Conservation (phyloP, 805 yeast genomes). For the Clavispora vitiphila region DNA sequence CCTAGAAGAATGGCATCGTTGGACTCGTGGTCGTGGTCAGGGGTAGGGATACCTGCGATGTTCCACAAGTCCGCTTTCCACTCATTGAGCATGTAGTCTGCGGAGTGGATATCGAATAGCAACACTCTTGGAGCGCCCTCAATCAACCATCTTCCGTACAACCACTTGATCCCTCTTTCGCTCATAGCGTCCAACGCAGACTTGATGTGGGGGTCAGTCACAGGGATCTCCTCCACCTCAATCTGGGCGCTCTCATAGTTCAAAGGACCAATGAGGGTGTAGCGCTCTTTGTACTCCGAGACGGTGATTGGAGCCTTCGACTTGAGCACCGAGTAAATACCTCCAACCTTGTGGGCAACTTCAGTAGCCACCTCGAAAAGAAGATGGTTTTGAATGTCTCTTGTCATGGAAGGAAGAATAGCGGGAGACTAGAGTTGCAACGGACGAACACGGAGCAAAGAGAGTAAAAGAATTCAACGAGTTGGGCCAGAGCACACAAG, state of each 20-base stretch:
- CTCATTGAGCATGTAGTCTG: slow-evolving; percentile 64
- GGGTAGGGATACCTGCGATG: slow-evolving; percentile 88
- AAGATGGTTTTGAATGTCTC: slow-evolving; percentile 84
- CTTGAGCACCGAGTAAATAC: slow-evolving; percentile 93
- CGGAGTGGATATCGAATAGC: slow-evolving; percentile 80
- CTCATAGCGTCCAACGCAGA: slow-evolving; percentile 73
- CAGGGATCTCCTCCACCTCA: slow-evolving; percentile 73
- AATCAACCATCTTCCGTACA: slow-evolving; percentile 94
- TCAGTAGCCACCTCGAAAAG: slow-evolving; percentile 95
- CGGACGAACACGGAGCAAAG: background rate
- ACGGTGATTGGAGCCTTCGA: slow-evolving; percentile 96
- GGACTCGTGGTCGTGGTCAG: slow-evolving; percentile 81
- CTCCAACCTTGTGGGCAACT: slow-evolving; percentile 96
- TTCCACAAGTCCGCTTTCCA: slow-evolving; percentile 96
- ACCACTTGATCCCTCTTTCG: slow-evolving; percentile 71
- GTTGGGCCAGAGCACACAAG: background rate
- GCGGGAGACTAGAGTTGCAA: background rate
- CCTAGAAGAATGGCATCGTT: slow-evolving; percentile 92
- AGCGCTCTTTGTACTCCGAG: slow-evolving; percentile 84
- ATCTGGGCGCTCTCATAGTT: slow-evolving; percentile 68
- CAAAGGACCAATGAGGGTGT: slow-evolving; percentile 82
- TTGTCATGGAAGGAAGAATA: slow-evolving; percentile 42
- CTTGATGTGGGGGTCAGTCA: slow-evolving; percentile 50
- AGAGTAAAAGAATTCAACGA: background rate
- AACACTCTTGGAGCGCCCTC: slow-evolving; percentile 96